Evolutionary conservation across 805 yeast genomes (phyloP).

Genomic region (Yarrowia sp.): DNA sequence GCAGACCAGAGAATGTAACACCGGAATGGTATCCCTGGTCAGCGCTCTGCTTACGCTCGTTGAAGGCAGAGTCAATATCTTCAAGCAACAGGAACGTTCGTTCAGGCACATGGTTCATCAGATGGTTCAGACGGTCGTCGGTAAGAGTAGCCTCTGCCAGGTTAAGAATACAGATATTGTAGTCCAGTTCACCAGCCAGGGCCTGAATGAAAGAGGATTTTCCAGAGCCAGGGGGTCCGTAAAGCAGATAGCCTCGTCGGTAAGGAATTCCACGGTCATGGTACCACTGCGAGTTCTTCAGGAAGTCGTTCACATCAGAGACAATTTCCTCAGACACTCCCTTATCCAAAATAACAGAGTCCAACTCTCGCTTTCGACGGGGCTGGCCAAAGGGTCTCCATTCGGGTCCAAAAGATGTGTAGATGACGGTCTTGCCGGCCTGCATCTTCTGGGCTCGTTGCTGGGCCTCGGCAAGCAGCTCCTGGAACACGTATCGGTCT

Average conservation of each 20-base stretch:
- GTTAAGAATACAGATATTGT: conserved; percentile 89
- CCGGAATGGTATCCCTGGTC: conserved; percentile 82
- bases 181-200: conserved; percentile 91
- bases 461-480: conserved; percentile 80
- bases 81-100: conserved; percentile 80
- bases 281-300: conserved; percentile 83
- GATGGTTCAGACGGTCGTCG: conserved; percentile 88
- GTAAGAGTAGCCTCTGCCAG: conserved; percentile 87
- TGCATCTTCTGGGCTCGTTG: conserved; percentile 71
- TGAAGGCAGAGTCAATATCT: conserved; percentile 95
- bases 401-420: conserved; percentile 95
- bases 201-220: conserved; percentile 96
- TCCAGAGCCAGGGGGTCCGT: conserved; percentile 98
- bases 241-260: conserved; percentile 86
- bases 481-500: conserved; percentile 66
- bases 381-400: conserved; percentile 99
- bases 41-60: conserved; percentile 66
- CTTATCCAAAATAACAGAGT: conserved; percentile 78
- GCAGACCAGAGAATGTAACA: conserved; percentile 89
- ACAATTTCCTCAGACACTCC: conserved; percentile 66
- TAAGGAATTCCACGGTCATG: conserved; percentile 96
- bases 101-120: conserved; percentile 94
- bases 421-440: conserved; percentile 92
- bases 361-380: conserved; percentile 75
- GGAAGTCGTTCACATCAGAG: conserved; percentile 73